These are phyloP conservation scores for Spatholobus suberectus DNA, from an alignment of 306 rosid species.

Conservation along the genomic window DNA sequence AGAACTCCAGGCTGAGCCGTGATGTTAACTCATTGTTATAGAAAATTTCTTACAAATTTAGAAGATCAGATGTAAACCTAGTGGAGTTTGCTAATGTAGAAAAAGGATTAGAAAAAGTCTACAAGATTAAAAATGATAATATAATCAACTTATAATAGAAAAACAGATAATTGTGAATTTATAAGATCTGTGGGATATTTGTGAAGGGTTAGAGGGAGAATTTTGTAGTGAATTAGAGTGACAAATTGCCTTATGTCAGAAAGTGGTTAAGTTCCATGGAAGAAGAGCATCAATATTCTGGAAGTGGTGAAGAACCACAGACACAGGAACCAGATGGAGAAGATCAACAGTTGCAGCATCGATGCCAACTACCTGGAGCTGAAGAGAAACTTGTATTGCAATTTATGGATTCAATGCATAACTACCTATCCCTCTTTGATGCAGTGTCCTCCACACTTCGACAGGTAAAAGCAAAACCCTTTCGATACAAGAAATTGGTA, in stretches of 20 bases:
- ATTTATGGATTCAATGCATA: conserved; percentile 73
- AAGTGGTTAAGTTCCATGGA: conserved; percentile 34
- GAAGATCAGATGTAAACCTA: not conserved
- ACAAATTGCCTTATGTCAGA: not conserved
- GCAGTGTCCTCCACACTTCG: conserved; percentile 70
- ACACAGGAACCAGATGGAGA: conserved; percentile 22
- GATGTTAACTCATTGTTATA: not conserved
- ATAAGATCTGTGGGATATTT: not conserved
- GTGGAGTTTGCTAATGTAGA: not conserved
- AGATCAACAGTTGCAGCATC: conserved; percentile 21
- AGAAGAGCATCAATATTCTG: conserved; percentile 29
- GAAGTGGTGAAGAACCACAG: conserved; percentile 38
- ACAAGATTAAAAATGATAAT: not conserved
- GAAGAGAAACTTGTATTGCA: conserved; percentile 61
- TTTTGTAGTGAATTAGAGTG: not conserved
- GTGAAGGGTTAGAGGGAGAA: not conserved
- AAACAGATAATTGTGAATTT: not conserved
- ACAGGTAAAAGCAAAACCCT: conserved; percentile 56
- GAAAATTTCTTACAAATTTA: not conserved
- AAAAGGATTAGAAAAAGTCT: not conserved
- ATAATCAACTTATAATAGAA: not conserved
- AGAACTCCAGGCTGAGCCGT: not conserved
- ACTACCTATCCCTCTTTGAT: conserved; percentile 59
- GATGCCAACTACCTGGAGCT: conserved; percentile 11
- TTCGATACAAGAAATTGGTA: not conserved